Base-by-base conservation (phyloP, 176 grass and related monocot genomes). In the Eleusine coracana region DNA sequence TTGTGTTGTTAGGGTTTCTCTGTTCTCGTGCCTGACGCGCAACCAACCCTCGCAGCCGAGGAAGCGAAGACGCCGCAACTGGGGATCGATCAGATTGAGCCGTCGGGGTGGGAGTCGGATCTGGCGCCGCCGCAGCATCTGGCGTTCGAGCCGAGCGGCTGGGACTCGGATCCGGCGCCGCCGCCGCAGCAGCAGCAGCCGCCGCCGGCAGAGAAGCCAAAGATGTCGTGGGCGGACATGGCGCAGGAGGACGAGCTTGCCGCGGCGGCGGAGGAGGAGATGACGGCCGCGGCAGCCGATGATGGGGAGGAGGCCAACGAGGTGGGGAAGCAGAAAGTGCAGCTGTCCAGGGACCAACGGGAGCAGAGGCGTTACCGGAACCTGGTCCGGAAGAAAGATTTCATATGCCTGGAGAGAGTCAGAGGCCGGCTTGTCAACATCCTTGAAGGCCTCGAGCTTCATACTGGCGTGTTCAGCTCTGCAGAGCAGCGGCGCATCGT, bases 221-320 rank as follows among this genome's bases (percentile, higher is more conserved):
- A 71, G 87, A 92, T 88, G 93, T 95, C 93, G 14, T 95, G 93
- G 93, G 93, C 93, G 28, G 93, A 95, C 83, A 91, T 94, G 92
- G 86, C 92, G 13, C 89, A 91, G 83, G 92, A 94, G 86, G 91
- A 93, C 74, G 88, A 93, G 79, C 91, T 90, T 39, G 83, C 93
- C 21, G 90, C 88, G 6, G 86, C 84, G n/a, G 92, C 83, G 21
- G 88, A 91, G 82, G 91, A 93, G 20, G 85, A 90, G 13, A 55
- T 69, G 59, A 51, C 49, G n/a, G 79, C 79, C 0, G 61, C 29
- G 2, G 84, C 51, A 0, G 85, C 76, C 0, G 88, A 87, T 1
- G 86, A 88, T 0, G 92, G 77, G 31, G 78, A 86, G 1, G 82
- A 75, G 48, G 85, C 42, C 41, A 59, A 50, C 44, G 79, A 72